Evolutionary conservation across 768 basidiomycete species (phyloP).

Genomic region (Asterophora lycoperdoides): DNA sequence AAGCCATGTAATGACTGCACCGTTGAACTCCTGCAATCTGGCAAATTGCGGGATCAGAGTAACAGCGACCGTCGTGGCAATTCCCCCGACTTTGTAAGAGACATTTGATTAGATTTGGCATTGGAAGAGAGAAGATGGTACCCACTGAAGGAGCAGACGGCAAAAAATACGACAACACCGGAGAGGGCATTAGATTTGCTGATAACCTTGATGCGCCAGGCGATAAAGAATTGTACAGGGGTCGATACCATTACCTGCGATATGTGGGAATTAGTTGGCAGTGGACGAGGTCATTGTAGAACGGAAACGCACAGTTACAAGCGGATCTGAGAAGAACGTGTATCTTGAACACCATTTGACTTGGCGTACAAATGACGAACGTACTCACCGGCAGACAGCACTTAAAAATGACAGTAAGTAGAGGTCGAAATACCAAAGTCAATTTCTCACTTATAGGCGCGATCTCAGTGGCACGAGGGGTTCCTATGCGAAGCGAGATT

Average conservation of each 20-base stretch:
- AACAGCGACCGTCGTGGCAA: not conserved
- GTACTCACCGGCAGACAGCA: no score
- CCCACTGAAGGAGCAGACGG: not conserved
- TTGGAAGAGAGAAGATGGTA: not conserved
- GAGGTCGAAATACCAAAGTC: no score
- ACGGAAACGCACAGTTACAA: no score
- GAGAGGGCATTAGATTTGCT: not conserved
- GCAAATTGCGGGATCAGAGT: not conserved
- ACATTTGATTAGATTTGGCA: not conserved
- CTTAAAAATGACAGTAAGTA: no score
- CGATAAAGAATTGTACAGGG: not conserved
- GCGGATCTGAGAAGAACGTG: no score
- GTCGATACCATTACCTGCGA: not conserved
- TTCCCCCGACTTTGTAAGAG: not conserved
- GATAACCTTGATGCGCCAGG: not conserved
- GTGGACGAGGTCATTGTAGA: no score
- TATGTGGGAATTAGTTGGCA: no score
- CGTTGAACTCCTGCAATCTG: no score
- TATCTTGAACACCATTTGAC: no score
- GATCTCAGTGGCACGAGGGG: not conserved
- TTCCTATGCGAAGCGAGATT: no score
- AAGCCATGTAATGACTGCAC: no score
- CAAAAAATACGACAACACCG: not conserved
- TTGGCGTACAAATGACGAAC: no score
- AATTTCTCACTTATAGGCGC: not conserved